Percentiles rank a stretch among this genome's conserved stretches.
Conservation (phyloP, 176 grass and related monocot species). For the Ampelocalamus luodianensis region DNA sequence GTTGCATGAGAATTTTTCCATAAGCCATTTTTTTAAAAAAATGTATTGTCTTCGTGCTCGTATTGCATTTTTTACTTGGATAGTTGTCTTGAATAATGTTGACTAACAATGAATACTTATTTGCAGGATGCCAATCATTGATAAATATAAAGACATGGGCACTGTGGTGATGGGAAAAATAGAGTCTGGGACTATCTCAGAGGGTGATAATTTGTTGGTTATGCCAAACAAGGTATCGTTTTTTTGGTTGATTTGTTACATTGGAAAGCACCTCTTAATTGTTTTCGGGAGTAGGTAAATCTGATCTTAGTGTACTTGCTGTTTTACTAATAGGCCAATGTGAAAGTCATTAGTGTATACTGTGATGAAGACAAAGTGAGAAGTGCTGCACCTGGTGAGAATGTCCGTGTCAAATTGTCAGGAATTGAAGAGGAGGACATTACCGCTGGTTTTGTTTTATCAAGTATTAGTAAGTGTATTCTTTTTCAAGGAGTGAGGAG, state of each 20-base stretch:
- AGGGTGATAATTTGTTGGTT: slow-evolving; percentile 66
- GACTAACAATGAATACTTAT: neutral
- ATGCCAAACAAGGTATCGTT: slow-evolving; percentile 72
- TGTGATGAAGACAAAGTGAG: slow-evolving; percentile 63
- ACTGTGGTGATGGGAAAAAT: slow-evolving; percentile 76
- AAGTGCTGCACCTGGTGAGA: slow-evolving; percentile 53
- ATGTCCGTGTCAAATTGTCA: slow-evolving; percentile 62
- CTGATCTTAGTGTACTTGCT: slow-evolving; percentile 1
- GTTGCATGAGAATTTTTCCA: neutral
- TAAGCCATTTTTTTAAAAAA: neutral
- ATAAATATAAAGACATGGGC: slow-evolving; percentile 82
- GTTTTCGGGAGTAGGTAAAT: neutral
- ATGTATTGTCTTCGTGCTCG: neutral
- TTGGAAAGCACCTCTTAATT: neutral
- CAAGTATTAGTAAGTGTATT: slow-evolving; percentile 55
- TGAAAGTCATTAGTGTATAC: slow-evolving; percentile 62
- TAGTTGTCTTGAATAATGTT: neutral
- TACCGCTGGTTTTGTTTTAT: slow-evolving; percentile 64
- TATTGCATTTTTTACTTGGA: neutral
- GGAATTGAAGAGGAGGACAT: slow-evolving; percentile 78
- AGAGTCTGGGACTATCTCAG: slow-evolving; percentile 58
- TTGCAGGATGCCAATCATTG: slow-evolving; percentile 70
- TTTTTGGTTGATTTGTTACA: slow-evolving; percentile 5
- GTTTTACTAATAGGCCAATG: slow-evolving; percentile 51
- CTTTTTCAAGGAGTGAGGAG: neutral